Percentiles rank a stretch among this genome's conserved stretches.
Evolutionary conservation across 768 basidiomycete species (phyloP).

Genomic region (Serendipita vermifera): DNA sequence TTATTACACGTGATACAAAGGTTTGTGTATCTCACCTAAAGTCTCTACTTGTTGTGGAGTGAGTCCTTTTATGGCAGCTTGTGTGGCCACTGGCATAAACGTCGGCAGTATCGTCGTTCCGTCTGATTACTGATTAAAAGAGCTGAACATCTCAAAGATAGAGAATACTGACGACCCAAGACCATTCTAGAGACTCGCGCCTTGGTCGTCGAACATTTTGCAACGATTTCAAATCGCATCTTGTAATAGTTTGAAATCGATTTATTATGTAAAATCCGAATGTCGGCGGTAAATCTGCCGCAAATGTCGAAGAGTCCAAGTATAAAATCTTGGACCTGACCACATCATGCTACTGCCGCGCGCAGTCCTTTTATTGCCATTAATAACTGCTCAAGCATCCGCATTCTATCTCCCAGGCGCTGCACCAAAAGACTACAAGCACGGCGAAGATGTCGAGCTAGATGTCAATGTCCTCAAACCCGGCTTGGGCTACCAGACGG

Average conservation of each 20-base stretch:
- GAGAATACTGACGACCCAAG: slow-evolving; percentile 50
- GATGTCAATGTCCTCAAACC: slow-evolving; percentile 85
- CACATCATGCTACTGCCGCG: neutral
- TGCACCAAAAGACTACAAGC: slow-evolving; percentile 69
- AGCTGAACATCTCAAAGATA: slow-evolving; percentile 11
- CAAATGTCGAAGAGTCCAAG: neutral
- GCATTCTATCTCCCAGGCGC: slow-evolving; percentile 87
- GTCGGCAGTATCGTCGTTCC: slow-evolving; percentile 74
- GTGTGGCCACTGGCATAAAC: slow-evolving; percentile 91
- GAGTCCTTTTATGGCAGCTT: slow-evolving; percentile 85
- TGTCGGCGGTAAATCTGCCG: neutral
- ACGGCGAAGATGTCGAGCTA: slow-evolving; percentile 62
- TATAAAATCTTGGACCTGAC: neutral
- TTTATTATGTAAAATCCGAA: neutral
- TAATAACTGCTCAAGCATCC: too few relatives aligned
- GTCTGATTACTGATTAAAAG: slow-evolving; percentile 33
- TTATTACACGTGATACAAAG: slow-evolving; percentile 7
- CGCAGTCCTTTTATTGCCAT: neutral
- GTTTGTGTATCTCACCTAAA: slow-evolving; percentile 24
- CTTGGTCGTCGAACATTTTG: slow-evolving; percentile 65
- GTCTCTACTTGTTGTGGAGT: slow-evolving; percentile 73
- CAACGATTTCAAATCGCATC: slow-evolving; percentile 59
- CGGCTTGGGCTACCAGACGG: slow-evolving; percentile 25
- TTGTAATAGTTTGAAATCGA: neutral
- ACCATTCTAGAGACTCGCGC: slow-evolving; percentile 80